Evolutionary conservation across 2,329 filamentous ascomycete genomes (phyloP), one percentile per base, ranked within the genome.

Genomic region (Ambrosiella cleistominuta): DNA sequence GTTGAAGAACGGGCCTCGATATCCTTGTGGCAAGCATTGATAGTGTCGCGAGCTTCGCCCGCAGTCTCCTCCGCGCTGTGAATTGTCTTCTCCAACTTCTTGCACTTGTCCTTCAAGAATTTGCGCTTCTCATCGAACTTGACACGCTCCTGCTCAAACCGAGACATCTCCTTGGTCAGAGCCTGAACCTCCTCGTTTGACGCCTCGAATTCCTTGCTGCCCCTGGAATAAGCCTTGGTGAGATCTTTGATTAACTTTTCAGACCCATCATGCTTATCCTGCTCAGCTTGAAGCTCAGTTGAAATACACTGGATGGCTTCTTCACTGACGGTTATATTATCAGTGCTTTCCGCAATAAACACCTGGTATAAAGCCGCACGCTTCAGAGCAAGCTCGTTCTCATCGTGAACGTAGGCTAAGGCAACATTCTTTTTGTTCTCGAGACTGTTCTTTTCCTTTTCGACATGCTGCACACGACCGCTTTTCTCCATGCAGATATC

Each of bases 81-180:
- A 61, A 93, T 86, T 0, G 85, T 80, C 72, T 95, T 97, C 63
- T 97, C 88, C 12, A 95, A 78, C 72, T 98, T 98, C 74, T 93
- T 95, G 65, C 87, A 84, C 73, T 98, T 98, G 66, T 84, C 85
- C 1, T 79, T 75, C 63, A 98, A 72, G 69, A 97, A 97, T 68
- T 98, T 98, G 68, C 85, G 85, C 75, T 97, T 97, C 70, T 98
- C 94, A 63, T 97, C 91, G 64, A 95, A 90, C 67, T 98, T 98
- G 70, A 98, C 93, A 19, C 84, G 83, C 67, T 97, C 93, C 67
- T 97, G 95, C 66, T 98, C 94, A 62, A 94, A 89, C 67, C 90
- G 91, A 50, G 88, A 83, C 71, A 93, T 83, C 67, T 97, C 88
- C 67, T 95, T 95, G 61, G 85, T 73, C 57, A 95, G 75, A 35